Base-by-base conservation (phyloP, 176 grass and related monocot species). In the Ampelocalamus luodianensis region DNA sequence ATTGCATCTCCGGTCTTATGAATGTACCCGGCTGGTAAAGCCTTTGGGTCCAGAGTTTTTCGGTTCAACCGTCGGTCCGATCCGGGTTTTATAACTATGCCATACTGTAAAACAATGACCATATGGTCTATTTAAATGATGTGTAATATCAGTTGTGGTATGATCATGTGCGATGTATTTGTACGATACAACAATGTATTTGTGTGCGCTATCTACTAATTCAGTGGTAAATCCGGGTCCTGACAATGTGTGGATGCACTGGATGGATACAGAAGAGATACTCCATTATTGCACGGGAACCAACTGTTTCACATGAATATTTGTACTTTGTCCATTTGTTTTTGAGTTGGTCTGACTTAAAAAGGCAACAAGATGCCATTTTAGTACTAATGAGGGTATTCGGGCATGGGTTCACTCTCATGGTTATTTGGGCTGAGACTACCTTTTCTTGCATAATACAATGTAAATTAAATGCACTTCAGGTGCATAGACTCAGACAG, bases 251-350 rank as follows among this genome's bases (percentile, higher is more conserved):
- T 89, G 67, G 83, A 12, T 79, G 60, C 83, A 83, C 36, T 65
- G 64, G 50, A 72, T 79, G 87, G 42, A 79, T 76, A 69, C 49
- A 83, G 26, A 86, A 86, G 68, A 42, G 62, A 74, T 71, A 66
- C 62, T 80, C 68, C 75, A 92, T 85, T 53, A 83, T 89, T 92
- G 79, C 81, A 78, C 26, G 13, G 54, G 18, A 75, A 80, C 68
- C 18, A 72, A 78, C 56, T 56, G 75, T 48, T 64, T 74, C 83
- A 90, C 53, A 82, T 72, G 78, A 78, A 63, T 77, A 76, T 81
- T 53, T 77, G 87, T 89, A 83, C 68, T 79, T 23, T 86, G 13
- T 58, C 78, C 61, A 74, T 79, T 89, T 92, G 32, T 77, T 83
- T 85, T 86, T 83, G 20, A 75, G 68, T 80, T 83, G 76, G 70